Percentiles rank a stretch among this genome's conserved stretches.
Conservation (phyloP, 768 basidiomycete species). For the Pisolithus microcarpus region DNA sequence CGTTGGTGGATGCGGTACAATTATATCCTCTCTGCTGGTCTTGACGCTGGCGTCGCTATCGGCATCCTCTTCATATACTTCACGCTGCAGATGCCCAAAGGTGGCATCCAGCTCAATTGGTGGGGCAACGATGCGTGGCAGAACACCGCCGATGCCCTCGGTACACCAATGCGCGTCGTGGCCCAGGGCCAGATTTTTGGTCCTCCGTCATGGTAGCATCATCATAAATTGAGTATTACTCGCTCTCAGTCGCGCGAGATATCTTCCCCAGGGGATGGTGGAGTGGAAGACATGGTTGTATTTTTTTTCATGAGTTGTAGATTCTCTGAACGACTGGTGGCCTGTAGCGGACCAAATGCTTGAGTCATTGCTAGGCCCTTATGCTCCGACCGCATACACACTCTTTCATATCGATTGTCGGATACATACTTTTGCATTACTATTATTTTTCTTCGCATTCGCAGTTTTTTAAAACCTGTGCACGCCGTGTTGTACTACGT, state of each 20-base stretch:
- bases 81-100: conserved; percentile 44
- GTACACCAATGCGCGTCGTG: conserved; percentile 46
- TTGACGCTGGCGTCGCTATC: conserved; percentile 61
- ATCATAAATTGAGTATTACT: conserved; percentile 12
- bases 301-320: conserved; percentile 2
- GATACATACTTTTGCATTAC: conserved; percentile 17
- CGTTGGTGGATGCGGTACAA: conserved; percentile 90
- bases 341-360: conserved; percentile 6
- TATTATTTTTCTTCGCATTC: conserved; percentile 21
- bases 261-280: background rate
- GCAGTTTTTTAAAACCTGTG: conserved; percentile 1
- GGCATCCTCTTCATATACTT: conserved; percentile 61
- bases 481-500: conserved; percentile 22
- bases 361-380: conserved; percentile 11
- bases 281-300: conserved; percentile 5
- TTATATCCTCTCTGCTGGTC: conserved; percentile 71
- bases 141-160: conserved; percentile 63
- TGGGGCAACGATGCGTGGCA: conserved; percentile 77
- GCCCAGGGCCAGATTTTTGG: conserved; percentile 51
- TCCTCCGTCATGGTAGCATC: conserved; percentile 46
- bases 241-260: background rate
- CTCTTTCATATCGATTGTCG: conserved; percentile 5
- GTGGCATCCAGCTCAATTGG: conserved; percentile 54
- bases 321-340: conserved; percentile 9
- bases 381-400: conserved; percentile 22